Percentiles rank a stretch among this genome's conserved stretches.
Conservation (phyloP, 2,329 filamentous ascomycete species). For the Pseudohalonectria lignicola region DNA sequence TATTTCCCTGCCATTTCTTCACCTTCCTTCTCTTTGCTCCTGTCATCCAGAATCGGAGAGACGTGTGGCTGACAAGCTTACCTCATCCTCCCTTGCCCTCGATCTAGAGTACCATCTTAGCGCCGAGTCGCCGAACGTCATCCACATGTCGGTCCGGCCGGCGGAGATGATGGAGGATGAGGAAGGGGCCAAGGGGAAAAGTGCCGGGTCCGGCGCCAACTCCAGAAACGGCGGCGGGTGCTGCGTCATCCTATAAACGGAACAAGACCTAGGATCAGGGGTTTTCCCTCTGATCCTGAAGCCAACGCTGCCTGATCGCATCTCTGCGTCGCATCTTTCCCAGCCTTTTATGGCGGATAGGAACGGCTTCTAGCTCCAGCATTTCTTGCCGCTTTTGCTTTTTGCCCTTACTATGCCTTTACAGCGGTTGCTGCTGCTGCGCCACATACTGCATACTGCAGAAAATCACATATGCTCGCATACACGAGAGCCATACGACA, state of each 20-base stretch:
- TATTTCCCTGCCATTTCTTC: neutral
- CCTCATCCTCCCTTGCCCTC: neutral
- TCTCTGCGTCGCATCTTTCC: neutral
- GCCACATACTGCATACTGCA: too few relatives aligned
- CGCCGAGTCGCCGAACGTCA: conserved; percentile 64
- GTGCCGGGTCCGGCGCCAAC: conserved; percentile 26
- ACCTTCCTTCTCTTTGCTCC: neutral
- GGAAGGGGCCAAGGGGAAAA: conserved; percentile 58
- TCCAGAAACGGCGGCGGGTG: conserved; percentile 31
- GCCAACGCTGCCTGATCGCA: neutral
- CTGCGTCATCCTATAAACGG: conserved; percentile 38
- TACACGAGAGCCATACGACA: too few relatives aligned
- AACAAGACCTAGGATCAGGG: neutral
- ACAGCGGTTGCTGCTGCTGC: too few relatives aligned
- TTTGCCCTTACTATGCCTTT: too few relatives aligned
- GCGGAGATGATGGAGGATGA: conserved; percentile 76
- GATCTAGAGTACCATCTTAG: conserved; percentile 66
- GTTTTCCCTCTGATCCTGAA: neutral
- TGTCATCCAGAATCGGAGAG: too few relatives aligned
- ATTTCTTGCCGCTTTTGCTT: too few relatives aligned
- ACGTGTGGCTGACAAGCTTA: conserved; percentile 2
- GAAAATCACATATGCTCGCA: too few relatives aligned
- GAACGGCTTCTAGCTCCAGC: too few relatives aligned
- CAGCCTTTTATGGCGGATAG: neutral
- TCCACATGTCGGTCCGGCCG: conserved; percentile 91